Evolutionary conservation across 352 stramenopile species (phyloP).

Genomic region (Phytophthora pseudosyringae): DNA sequence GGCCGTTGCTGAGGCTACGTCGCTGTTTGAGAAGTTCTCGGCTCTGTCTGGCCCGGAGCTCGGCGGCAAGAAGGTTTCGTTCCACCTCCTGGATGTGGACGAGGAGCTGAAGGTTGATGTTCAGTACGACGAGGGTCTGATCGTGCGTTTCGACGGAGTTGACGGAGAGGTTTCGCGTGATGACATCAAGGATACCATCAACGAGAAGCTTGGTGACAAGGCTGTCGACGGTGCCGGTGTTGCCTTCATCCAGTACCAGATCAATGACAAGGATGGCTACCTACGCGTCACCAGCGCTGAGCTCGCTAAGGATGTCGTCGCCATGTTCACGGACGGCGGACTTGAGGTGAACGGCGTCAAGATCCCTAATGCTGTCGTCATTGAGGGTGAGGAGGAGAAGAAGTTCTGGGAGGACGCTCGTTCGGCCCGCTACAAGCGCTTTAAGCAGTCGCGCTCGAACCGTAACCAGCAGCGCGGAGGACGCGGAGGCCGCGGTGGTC

Average conservation of each 20-base stretch:
- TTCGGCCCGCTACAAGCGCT: slow-evolving; percentile 73
- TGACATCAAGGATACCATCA: slow-evolving; percentile 88
- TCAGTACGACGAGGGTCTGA: slow-evolving; percentile 85
- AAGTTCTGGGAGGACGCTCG: slow-evolving; percentile 86
- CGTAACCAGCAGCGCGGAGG: slow-evolving; percentile 60
- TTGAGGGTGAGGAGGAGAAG: slow-evolving; percentile 85
- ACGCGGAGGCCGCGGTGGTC: slow-evolving; percentile 41
- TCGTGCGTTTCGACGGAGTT: slow-evolving; percentile 86
- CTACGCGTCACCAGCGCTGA: slow-evolving; percentile 68
- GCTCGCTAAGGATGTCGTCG: slow-evolving; percentile 69
- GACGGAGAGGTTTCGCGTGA: slow-evolving; percentile 80
- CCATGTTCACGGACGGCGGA: slow-evolving; percentile 62
- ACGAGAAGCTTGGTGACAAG: slow-evolving; percentile 82
- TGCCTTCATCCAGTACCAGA: slow-evolving; percentile 89
- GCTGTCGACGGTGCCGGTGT: slow-evolving; percentile 64
- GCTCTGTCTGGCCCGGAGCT: slow-evolving; percentile 64
- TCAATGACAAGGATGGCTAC: slow-evolving; percentile 71
- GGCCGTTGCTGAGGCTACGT: slow-evolving; percentile 47
- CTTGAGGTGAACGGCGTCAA: slow-evolving; percentile 77
- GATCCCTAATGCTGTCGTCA: slow-evolving; percentile 56
- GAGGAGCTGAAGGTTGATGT: slow-evolving; percentile 82
- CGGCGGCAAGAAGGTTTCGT: slow-evolving; percentile 77
- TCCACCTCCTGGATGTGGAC: slow-evolving; percentile 74
- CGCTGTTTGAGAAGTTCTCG: slow-evolving; percentile 78
- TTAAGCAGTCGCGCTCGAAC: slow-evolving; percentile 82